Conservation (phyloP, 192 early-diverging fungal genomes). For the Coemansia sp. region DNA sequence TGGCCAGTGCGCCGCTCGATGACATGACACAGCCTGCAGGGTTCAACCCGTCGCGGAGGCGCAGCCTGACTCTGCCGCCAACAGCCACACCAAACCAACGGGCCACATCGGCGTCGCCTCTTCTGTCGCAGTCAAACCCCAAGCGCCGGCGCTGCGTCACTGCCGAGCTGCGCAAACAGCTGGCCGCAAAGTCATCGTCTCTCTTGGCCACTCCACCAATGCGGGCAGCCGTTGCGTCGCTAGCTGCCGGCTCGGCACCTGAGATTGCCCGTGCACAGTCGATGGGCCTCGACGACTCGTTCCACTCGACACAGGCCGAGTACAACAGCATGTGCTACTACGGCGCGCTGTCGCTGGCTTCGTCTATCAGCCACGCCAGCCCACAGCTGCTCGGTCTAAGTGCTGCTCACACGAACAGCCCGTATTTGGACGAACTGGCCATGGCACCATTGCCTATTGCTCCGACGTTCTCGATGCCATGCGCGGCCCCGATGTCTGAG, state of each 20-base stretch:
- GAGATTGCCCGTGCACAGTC: conserved; percentile 14
- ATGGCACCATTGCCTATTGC: conserved; percentile 31
- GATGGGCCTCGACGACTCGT: conserved; percentile 18
- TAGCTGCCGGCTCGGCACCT: conserved; percentile 3
- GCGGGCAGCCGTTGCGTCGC: not conserved
- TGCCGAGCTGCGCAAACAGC: conserved; percentile 47
- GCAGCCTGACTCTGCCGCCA: conserved; percentile 42
- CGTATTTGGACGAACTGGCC: conserved; percentile 38
- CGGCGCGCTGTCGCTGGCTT: conserved; percentile 21
- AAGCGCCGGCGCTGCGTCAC: conserved; percentile 52
- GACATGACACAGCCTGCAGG: conserved; percentile 7
- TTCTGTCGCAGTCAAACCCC: conserved; percentile 24
- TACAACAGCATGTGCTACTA: conserved; percentile 22
- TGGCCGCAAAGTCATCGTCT: conserved; percentile 35
- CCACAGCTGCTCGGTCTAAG: conserved; percentile 7
- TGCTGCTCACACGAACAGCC: conserved; percentile 14
- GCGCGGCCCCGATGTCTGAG: not conserved
- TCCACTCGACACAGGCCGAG: conserved; percentile 15
- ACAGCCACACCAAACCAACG: conserved; percentile 1
- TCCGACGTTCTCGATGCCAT: conserved; percentile 30
- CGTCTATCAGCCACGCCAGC: conserved; percentile 14
- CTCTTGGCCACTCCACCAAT: conserved; percentile 26
- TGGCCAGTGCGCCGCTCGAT: conserved; percentile 31
- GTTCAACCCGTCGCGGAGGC: conserved; percentile 37
- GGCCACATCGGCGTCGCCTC: conserved; percentile 41